A percentile compares a stretch with the other conserved stretches of the same genome.
These are phyloP conservation scores for Microdochium paspali DNA, from an alignment of 2,329 filamentous ascomycete species.

Conservation along the genomic window DNA sequence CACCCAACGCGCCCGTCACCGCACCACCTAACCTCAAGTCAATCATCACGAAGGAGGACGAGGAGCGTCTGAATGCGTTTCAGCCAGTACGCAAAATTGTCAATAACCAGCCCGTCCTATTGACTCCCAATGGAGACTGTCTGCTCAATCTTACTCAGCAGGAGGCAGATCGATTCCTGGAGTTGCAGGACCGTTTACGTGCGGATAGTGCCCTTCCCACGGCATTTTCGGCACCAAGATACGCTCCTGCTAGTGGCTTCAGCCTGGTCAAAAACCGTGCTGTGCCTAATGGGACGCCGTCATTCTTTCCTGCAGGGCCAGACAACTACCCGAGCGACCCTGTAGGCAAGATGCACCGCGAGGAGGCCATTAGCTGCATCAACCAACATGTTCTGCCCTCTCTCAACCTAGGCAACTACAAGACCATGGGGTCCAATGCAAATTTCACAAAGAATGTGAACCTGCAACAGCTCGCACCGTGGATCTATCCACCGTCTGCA, in stretches of 20 bases:
- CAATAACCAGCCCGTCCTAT: constrained; percentile 57
- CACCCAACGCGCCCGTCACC: constrained; percentile 14
- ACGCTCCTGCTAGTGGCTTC: constrained; percentile 47
- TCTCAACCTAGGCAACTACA: constrained; percentile 41
- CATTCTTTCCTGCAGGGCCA: constrained; percentile 45
- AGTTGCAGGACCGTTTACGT: constrained; percentile 53
- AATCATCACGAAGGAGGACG: constrained; percentile 44
- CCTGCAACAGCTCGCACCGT: constrained; percentile 45
- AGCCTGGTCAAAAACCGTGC: constrained; percentile 55
- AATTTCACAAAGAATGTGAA: constrained; percentile 38
- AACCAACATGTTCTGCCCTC: constrained; percentile 59
- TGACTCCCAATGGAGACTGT: constrained; percentile 69
- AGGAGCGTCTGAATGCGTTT: constrained; percentile 43
- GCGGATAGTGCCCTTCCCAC: constrained; percentile 39
- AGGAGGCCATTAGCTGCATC: constrained; percentile 59
- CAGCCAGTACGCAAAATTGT: constrained; percentile 51
- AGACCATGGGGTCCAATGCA: constrained; percentile 24
- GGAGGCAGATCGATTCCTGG: constrained; percentile 62
- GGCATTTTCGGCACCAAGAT: constrained; percentile 44
- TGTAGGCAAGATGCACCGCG: constrained; percentile 54
- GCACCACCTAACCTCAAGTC: constrained; percentile 31
- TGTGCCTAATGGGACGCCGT: constrained; percentile 53
- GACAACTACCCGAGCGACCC: constrained; percentile 44
- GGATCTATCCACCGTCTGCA: constrained; percentile 41
- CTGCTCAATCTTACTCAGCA: constrained; percentile 60